phyloP scores from a whole-genome alignment of 108 stramenopile species.

The Conticribra weissflogii region DNA sequence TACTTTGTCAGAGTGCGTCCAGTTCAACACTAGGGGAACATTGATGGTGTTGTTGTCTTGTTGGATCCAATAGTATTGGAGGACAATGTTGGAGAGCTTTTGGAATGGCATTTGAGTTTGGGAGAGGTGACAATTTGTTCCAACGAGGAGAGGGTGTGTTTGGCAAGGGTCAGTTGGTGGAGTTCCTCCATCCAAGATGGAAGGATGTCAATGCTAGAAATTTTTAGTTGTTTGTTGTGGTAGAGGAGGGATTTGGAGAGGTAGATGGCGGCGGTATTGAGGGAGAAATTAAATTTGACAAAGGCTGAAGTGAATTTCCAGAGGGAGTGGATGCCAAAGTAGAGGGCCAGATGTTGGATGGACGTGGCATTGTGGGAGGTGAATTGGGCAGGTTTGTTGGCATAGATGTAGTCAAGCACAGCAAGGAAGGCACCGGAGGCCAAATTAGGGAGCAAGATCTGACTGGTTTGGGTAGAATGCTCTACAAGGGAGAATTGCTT shows the following conservation, averaged over 20 bases:
- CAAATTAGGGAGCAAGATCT: constrained; percentile 39
- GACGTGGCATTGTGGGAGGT: constrained; percentile 50
- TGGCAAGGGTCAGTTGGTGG: constrained; percentile 33
- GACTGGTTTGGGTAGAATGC: constrained; percentile 35
- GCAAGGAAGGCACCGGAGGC: constrained; percentile 49
- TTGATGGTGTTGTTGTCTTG: no score
- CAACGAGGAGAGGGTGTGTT: constrained; percentile 45
- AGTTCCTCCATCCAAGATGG: constrained; percentile 49
- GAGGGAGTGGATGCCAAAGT: constrained; percentile 52
- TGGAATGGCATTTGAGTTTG: constrained; percentile 45
- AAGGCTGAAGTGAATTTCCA: constrained; percentile 49
- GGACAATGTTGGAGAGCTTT: constrained; percentile 49
- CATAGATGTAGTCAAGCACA: constrained; percentile 53
- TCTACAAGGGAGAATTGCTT: constrained; percentile 48
- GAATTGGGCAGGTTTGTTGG: constrained; percentile 47
- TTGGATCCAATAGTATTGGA: constrained; percentile 49
- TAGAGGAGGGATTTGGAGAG: constrained; percentile 44
- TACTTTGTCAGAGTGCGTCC: constrained; percentile 41
- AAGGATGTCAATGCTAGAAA: constrained; percentile 41
- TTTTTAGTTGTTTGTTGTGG: constrained; percentile 51
- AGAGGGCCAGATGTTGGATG: constrained; percentile 52
- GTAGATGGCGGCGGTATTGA: constrained; percentile 44
- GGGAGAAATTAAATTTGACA: constrained; percentile 43
- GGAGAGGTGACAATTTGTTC: constrained; percentile 47
- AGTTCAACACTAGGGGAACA: constrained; percentile 44